Percentiles rank a stretch among this genome's conserved stretches.
Conservation (phyloP, 208 protist genomes). For the Angomonas ambiguus region DNA sequence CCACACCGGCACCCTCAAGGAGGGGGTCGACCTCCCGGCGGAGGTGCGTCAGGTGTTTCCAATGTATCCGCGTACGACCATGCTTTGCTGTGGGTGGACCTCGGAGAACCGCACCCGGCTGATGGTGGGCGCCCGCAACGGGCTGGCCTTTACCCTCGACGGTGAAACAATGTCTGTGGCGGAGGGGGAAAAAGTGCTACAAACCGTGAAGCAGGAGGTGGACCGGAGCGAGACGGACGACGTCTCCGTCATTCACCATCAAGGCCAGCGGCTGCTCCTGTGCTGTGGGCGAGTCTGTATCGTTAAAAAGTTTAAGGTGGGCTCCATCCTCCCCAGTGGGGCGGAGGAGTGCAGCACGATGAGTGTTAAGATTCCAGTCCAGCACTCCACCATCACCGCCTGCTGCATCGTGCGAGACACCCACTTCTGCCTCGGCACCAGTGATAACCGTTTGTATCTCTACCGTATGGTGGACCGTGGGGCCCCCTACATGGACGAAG, state of each 20-base stretch:
- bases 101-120: conserved; percentile 46
- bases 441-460: conserved; percentile 67
- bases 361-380: conserved; percentile 42
- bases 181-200: conserved; percentile 38
- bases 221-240: background rate
- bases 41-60: conserved; percentile 46
- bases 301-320: conserved; percentile 39
- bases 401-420: conserved; percentile 80
- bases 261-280: conserved; percentile 47
- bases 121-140: conserved; percentile 53
- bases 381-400: conserved; percentile 59
- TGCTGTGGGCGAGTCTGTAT: conserved; percentile 56
- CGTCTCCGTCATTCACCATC: conserved; percentile 33
- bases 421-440: conserved; percentile 74
- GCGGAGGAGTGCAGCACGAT: conserved; percentile 56
- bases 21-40: conserved; percentile 32
- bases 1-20: conserved; percentile 32
- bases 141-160: conserved; percentile 64
- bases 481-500: conserved; percentile 45
- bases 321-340: conserved; percentile 45
- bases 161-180: conserved; percentile 35
- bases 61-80: conserved; percentile 24
- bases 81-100: conserved; percentile 61
- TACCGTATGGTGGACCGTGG: conserved; percentile 65
- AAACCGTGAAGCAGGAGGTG: background rate